phyloP scores from a whole-genome alignment of 2,329 filamentous ascomycete genomes.

The Aspergillus flavus region DNA sequence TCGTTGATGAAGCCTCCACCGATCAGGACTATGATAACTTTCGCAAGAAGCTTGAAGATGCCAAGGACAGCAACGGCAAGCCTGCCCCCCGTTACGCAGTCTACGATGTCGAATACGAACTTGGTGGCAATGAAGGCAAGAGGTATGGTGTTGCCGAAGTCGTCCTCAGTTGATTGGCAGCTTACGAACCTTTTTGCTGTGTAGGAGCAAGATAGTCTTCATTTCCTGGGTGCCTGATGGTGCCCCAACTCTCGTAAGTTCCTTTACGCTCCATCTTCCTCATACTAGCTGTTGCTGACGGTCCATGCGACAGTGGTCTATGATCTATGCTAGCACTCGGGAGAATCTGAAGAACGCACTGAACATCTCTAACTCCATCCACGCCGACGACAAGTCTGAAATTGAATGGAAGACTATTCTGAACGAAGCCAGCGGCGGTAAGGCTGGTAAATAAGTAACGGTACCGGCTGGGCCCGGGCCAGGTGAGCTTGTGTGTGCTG shows the following conservation, averaged over 20 bases:
- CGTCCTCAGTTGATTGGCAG: neutral
- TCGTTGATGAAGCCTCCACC: slow-evolving; percentile 49
- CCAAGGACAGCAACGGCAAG: slow-evolving; percentile 47
- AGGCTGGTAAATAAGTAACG: slow-evolving; percentile 41
- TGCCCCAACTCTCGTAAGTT: slow-evolving; percentile 44
- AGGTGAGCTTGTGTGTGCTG: slow-evolving; percentile 25
- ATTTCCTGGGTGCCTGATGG: slow-evolving; percentile 51
- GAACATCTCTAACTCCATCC: slow-evolving; percentile 44
- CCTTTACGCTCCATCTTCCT: neutral
- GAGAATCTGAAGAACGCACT: slow-evolving; percentile 53
- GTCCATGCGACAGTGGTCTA: slow-evolving; percentile 41
- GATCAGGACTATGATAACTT: slow-evolving; percentile 53
- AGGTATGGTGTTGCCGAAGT: slow-evolving; percentile 36
- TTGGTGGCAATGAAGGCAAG: slow-evolving; percentile 51
- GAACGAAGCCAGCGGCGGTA: slow-evolving; percentile 44
- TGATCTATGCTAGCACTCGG: slow-evolving; percentile 55
- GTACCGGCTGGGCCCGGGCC: slow-evolving; percentile 40
- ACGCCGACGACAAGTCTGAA: slow-evolving; percentile 45
- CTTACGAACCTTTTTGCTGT: slow-evolving; percentile 21
- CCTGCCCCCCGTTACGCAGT: slow-evolving; percentile 52
- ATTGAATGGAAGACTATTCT: slow-evolving; percentile 47
- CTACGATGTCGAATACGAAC: slow-evolving; percentile 54
- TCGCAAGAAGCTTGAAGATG: slow-evolving; percentile 47
- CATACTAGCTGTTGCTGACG: slow-evolving; percentile 20
- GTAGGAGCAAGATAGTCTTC: slow-evolving; percentile 55